Percentiles rank a stretch among this genome's conserved stretches.
phyloP scores from a whole-genome alignment of 169 alveolate genomes.

The Cystoisospora suis region DNA sequence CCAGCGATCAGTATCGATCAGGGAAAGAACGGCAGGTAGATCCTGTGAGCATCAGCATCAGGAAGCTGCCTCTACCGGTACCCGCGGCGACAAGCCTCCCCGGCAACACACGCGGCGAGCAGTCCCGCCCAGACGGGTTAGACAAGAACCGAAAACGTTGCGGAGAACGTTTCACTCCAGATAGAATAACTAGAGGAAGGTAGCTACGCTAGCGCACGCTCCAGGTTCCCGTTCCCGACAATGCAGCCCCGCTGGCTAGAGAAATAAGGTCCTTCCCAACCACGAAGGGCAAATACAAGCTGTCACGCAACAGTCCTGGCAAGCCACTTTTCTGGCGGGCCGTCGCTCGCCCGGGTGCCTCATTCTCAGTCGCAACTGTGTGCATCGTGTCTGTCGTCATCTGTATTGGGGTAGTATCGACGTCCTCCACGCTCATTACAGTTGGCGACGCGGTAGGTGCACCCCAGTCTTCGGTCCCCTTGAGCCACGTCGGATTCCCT shows the following conservation, averaged over 20 bases:
- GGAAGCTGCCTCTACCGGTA: background rate
- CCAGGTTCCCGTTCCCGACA: background rate
- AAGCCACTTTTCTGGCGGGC: background rate
- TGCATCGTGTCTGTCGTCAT: background rate
- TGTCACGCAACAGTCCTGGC: background rate
- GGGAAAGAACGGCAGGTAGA: too few relatives aligned
- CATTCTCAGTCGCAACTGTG: background rate
- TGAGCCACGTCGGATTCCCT: background rate
- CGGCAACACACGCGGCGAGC: background rate
- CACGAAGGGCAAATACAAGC: background rate
- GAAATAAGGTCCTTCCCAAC: background rate
- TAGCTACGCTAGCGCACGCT: background rate
- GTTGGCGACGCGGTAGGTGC: background rate
- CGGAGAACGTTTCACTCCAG: background rate
- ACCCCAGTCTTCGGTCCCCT: background rate
- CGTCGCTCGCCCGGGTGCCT: background rate
- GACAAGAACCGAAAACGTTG: background rate
- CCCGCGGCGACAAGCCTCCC: background rate
- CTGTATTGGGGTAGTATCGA: background rate
- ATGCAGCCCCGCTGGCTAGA: background rate
- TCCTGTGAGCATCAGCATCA: too few relatives aligned
- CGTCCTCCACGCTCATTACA: background rate
- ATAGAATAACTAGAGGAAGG: too few relatives aligned
- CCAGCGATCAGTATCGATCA: too few relatives aligned
- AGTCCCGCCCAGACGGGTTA: background rate